Evolutionary conservation across 768 basidiomycete genomes (phyloP), one percentile per base, ranked within the genome.

Genomic region (Paxillus involutus): DNA sequence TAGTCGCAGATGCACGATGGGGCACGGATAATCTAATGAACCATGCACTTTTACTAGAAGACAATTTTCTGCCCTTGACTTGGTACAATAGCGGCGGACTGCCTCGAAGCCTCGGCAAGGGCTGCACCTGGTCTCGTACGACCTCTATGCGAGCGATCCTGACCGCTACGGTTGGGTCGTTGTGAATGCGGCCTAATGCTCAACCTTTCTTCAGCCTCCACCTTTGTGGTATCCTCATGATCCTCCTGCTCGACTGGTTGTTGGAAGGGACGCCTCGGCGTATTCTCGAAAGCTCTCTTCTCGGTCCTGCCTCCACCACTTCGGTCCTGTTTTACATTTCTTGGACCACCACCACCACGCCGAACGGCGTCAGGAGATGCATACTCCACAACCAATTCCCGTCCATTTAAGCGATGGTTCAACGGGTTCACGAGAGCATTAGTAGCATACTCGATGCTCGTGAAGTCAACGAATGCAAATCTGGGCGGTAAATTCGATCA

Each of bases 401-500:
- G 81, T 8, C 93, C 93, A 68, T 91, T 81, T 47, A 96, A 77
- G 42, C 79, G 80, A 70, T 94, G 90, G 68, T 97, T 97, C 64
- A 85, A 83, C 48, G 86, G 81, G 63, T 97, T 91, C 59, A 86
- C 79, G 42, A 99, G 82, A 1, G 85, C 89, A 11, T 81, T 75
- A 0, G 93, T 97, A 11, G 96, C 94, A 54, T 88, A 79, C 54
- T 91, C 86, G 3, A 79, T 78, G 19, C 80, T 81, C 47, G 82
- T 80, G 68, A 98, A 99, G 70, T 99, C 97, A 51, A 96, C 81
- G 66, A 98, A 98, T 0, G 91, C 94, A 74, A 92, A 98, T 14
- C 96, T 98, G 9, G 32, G 10, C 35, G 12, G 6, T 17, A 40
- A 9, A 49, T 16, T 32, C n/a, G 29, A 8, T 13, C n/a, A 39